Conservation (phyloP, 768 basidiomycete genomes). For the Arthromyces matolae region DNA sequence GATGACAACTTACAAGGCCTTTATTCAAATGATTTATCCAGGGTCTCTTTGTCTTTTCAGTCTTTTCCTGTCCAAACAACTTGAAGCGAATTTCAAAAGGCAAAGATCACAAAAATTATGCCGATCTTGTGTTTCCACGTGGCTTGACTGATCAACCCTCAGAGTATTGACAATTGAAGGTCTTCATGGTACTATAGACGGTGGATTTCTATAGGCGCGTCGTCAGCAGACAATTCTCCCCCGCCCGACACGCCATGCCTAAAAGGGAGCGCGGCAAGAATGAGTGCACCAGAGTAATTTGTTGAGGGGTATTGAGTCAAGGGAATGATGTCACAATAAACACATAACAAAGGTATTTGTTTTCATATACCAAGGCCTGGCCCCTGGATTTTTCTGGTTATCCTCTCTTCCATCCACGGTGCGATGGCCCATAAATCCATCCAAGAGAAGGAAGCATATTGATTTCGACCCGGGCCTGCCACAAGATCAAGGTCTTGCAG, state of each 20-base stretch:
- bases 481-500: conserved; percentile 50
- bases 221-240: conserved; percentile 1
- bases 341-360: background rate
- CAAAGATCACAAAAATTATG: conserved; percentile 13
- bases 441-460: conserved; percentile 71
- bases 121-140: conserved; percentile 22
- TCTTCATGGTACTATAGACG: too few relatives aligned
- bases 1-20: too few relatives aligned
- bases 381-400: conserved; percentile 65
- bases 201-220: too few relatives aligned
- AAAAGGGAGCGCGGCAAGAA: conserved; percentile 6
- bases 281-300: background rate
- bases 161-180: too few relatives aligned
- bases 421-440: conserved; percentile 67
- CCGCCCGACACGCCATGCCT: background rate
- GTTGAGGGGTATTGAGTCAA: background rate
- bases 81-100: conserved; percentile 10
- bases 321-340: conserved; percentile 2
- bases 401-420: conserved; percentile 71
- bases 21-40: conserved; percentile 6
- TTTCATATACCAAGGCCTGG: conserved; percentile 60
- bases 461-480: conserved; percentile 44
- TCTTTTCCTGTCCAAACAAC: conserved; percentile 1
- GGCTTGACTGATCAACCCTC: conserved; percentile 9
- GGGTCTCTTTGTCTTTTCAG: conserved; percentile 15